Base-by-base conservation (phyloP, 2,329 filamentous ascomycete genomes). In the Bipolaris sorokiniana region DNA sequence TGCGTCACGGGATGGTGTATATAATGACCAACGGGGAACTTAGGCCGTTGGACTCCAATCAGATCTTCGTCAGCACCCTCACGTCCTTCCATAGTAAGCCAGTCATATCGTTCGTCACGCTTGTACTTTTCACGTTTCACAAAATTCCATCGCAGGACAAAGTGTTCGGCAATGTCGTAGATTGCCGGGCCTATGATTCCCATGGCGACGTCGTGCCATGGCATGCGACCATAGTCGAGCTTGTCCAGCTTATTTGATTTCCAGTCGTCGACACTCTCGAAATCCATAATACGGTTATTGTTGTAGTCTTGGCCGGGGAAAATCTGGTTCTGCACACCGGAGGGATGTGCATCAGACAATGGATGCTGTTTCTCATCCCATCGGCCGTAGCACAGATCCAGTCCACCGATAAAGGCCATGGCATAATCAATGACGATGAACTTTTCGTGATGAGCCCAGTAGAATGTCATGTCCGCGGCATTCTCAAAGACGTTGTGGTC, bases 301-400 rank as follows among this genome's bases (percentile, higher is more conserved):
- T 98, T 98, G 81, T 96, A 98, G 70, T 99, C 95, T 72, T 99
- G 95, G 0, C 95, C 95, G 0, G 95, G 93, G 83, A 92, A 99
- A 18, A 97, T 83, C 75, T 97, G 93, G 52, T 93, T 86, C 13
- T 85, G 82, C 16, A 97, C 85, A 18, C 90, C 91, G 41, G 89
- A 88, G 0, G 94, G 94, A 73, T 98, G 93, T 0, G 93, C 88
- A 74, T 98, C 95, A 0, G 94, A 85, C 13, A 97, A 83, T 1
- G 88, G 84, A 77, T 98, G 95, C 70, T 96, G 91, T 62, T 90
- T 86, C 53, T 85, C 85, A 70, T 99, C 95, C 93, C 93, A 98
- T 51, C 95, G 87, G 7, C 95, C 95, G 73, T 97, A 99, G 76
- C 95, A 99, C 31, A 98, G 81, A 77, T 99, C 95, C 5, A 99